Evolutionary conservation across 306 rosid genomes (phyloP).

Genomic region (Dryas drummondii): DNA sequence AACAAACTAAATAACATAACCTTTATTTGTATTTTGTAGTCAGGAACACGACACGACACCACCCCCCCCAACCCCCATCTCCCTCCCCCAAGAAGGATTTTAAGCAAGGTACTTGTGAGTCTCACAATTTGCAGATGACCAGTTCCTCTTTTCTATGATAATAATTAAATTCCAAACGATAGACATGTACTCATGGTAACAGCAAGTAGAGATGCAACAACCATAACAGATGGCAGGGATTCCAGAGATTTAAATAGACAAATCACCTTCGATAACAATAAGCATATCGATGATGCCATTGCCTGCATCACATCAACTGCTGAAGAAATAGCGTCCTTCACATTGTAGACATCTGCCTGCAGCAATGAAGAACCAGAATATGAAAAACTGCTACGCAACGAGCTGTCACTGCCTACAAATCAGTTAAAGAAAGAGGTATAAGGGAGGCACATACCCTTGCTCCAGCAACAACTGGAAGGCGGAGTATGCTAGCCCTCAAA

Average conservation of each 20-base stretch:
- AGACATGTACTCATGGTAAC: neutral
- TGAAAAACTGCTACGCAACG: neutral
- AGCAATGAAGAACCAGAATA: conserved; percentile 21
- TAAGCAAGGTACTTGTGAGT: too few relatives aligned
- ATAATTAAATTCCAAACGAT: neutral
- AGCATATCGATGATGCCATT: conserved; percentile 79
- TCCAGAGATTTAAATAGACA: neutral
- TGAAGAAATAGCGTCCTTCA: conserved; percentile 82
- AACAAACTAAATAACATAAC: neutral
- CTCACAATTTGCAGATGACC: too few relatives aligned
- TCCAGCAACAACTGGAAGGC: conserved; percentile 86
- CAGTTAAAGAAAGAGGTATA: conserved; percentile 5
- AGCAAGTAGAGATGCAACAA: neutral
- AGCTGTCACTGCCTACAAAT: conserved; percentile 5
- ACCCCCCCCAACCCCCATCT: too few relatives aligned
- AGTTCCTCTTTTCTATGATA: too few relatives aligned
- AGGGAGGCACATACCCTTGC: conserved; percentile 64
- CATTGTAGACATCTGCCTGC: conserved; percentile 72
- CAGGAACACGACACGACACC: neutral
- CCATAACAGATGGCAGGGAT: neutral
- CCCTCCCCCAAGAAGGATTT: too few relatives aligned
- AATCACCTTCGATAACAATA: conserved; percentile 65
- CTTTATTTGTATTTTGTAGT: neutral
- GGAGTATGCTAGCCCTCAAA: conserved; percentile 88
- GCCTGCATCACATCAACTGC: conserved; percentile 97